Conservation (phyloP, 129 eudicot species). For the Flaveria sonorensis region DNA sequence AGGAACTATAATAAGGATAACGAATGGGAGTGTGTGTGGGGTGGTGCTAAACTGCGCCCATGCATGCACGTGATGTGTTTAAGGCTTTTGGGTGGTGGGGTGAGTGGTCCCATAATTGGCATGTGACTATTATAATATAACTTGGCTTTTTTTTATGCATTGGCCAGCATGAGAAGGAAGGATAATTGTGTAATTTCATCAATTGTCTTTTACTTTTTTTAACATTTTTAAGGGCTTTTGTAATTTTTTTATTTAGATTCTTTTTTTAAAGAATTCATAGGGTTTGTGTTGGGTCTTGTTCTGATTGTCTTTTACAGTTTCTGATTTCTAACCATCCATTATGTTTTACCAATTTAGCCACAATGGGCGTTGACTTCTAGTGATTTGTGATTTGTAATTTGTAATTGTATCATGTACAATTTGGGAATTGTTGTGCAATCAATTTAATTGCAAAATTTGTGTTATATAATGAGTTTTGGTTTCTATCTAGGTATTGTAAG, state of each 20-base stretch:
- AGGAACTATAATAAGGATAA: slow-evolving; percentile 21
- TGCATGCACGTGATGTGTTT: slow-evolving; percentile 44
- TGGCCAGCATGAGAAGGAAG: slow-evolving; percentile 19
- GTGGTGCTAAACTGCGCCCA: slow-evolving; percentile 38
- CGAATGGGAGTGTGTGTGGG: slow-evolving; percentile 15
- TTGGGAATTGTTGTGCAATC: not conserved
- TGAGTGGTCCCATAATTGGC: slow-evolving; percentile 44
- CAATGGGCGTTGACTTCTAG: slow-evolving; percentile 1
- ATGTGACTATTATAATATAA: slow-evolving; percentile 33
- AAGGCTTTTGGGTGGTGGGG: slow-evolving; percentile 37
- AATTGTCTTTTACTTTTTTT: not conserved
- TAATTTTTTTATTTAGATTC: slow-evolving; percentile 27
- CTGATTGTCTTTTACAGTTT: not conserved
- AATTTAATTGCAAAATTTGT: slow-evolving; percentile 9
- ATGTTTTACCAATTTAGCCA: not conserved
- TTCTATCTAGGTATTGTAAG: not conserved
- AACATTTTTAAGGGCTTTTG: not conserved
- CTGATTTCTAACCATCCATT: not conserved
- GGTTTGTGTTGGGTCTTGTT: slow-evolving; percentile 26
- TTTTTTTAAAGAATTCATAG: slow-evolving; percentile 19
- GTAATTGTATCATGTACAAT: slow-evolving; percentile 2
- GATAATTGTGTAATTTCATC: slow-evolving; percentile 19
- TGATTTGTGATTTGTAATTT: not conserved
- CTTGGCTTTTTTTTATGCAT: slow-evolving; percentile 29
- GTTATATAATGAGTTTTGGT: not conserved